Conservation (phyloP, 345 rosid species). For the Geranium rotundifolium region DNA sequence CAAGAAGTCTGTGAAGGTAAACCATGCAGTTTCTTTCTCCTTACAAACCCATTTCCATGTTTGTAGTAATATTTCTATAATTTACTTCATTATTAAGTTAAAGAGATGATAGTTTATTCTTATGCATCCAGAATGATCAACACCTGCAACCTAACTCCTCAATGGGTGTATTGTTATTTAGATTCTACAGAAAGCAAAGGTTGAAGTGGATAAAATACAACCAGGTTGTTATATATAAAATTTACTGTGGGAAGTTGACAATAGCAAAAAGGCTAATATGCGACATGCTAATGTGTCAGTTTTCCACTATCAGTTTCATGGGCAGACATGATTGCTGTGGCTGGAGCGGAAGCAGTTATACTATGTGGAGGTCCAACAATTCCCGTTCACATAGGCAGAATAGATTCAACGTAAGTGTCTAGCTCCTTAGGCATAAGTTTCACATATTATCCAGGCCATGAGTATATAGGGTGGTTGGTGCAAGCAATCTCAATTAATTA, state of each 20-base stretch:
- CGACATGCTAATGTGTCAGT: constrained; percentile 15
- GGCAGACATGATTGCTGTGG: constrained; percentile 89
- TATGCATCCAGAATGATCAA: constrained; percentile 9
- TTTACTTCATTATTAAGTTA: background rate
- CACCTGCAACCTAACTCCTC: constrained; percentile 23
- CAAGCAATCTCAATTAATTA: no score
- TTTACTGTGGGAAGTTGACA: constrained; percentile 8
- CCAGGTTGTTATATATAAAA: constrained; percentile 36
- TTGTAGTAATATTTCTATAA: background rate
- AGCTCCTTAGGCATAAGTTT: constrained; percentile 2
- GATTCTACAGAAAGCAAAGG: constrained; percentile 78
- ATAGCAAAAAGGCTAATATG: constrained; percentile 3
- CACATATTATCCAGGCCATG: background rate
- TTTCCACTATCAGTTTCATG: constrained; percentile 60
- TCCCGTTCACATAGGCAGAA: constrained; percentile 55
- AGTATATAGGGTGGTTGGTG: background rate
- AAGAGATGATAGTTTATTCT: background rate
- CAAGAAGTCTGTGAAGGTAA: constrained; percentile 66
- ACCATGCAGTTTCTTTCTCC: constrained; percentile 4
- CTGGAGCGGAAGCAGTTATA: constrained; percentile 88
- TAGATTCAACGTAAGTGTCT: constrained; percentile 57
- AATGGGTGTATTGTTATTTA: constrained; percentile 30
- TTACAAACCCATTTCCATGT: background rate
- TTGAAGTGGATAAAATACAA: constrained; percentile 45
- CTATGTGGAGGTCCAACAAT: constrained; percentile 85